Evolutionary conservation across 163 green algal species (phyloP), one percentile per base, ranked within the genome.

Genomic region (Volvox carteri): DNA sequence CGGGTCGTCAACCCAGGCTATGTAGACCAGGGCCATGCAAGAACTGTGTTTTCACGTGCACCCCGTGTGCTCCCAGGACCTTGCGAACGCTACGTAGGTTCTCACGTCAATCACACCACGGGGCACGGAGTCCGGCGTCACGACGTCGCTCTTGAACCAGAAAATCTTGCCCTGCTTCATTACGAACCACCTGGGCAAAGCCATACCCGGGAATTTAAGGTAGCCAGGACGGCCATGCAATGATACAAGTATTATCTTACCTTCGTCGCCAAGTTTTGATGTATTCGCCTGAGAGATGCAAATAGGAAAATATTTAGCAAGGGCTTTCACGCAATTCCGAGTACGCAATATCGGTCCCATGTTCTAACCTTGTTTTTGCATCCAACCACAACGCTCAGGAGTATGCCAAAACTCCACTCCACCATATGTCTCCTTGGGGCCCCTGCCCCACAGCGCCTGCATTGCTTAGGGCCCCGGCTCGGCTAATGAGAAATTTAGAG

Each of bases 121-220:
- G 1, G 97, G 97, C 8, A 96, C 76, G 0, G 96, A 96, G 86
- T 97, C 94, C 52, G 95, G 93, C 19, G 93, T 97, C n/a, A 99
- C 94, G 8, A 96, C 92, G 70, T 99, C 96, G 5, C 94, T 95
- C 86, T 99, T 98, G 92, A 99, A 99, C 98, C 98, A 99, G 88
- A 99, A 99, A 41, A 99, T 98, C 88, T 98, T 98, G 42, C 97
- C 98, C 52, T 99, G 94, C 93, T 99, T 99, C 44, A 99, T 91
- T 2, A 99, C 95, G 89, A 99, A 99, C 97, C 97, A 99, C 87
- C 98, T 98, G 93, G 48, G 74, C 68, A 23, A 67, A 67, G 73
- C 39, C 18, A 33, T 4, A n/a, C 48, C 48, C 48, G 48, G 14
- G 48, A 14, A 58, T 14, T 58, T 14, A 58, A 58, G 48, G 14